These are phyloP conservation scores for Decorospora gaudefroyi DNA, from an alignment of 2,329 filamentous ascomycete genomes.

Conservation along the genomic window DNA sequence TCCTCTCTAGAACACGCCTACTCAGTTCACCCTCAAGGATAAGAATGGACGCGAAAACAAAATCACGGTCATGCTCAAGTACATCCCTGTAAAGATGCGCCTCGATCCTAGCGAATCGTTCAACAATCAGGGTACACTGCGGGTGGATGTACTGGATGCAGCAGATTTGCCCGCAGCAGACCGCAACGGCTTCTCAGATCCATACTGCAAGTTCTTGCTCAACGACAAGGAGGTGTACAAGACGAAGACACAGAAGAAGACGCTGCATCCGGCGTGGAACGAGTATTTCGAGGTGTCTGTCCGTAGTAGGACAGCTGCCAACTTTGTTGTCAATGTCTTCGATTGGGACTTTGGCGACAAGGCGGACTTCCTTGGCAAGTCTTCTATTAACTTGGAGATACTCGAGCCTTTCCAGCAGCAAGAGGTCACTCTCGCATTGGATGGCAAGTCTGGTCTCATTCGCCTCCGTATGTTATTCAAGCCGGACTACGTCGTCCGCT, in stretches of 20 bases:
- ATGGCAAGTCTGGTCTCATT: slow-evolving; percentile 86
- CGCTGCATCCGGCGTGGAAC: slow-evolving; percentile 91
- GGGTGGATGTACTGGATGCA: slow-evolving; percentile 90
- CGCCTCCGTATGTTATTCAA: slow-evolving; percentile 88
- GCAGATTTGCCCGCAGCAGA: slow-evolving; percentile 89
- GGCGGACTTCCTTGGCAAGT: slow-evolving; percentile 83
- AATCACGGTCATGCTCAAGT: slow-evolving; percentile 90
- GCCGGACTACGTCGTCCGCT: slow-evolving; percentile 84
- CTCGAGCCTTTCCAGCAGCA: slow-evolving; percentile 84
- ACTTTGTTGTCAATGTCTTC: slow-evolving; percentile 82
- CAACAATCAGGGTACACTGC: slow-evolving; percentile 96
- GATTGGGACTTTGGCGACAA: slow-evolving; percentile 98
- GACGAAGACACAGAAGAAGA: slow-evolving; percentile 96
- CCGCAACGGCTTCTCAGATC: slow-evolving; percentile 94
- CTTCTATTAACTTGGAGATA: slow-evolving; percentile 73
- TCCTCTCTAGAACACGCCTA: slow-evolving; percentile 77
- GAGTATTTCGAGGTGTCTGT: slow-evolving; percentile 88
- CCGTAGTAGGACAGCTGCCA: slow-evolving; percentile 79
- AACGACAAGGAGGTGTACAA: slow-evolving; percentile 92
- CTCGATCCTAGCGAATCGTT: slow-evolving; percentile 95
- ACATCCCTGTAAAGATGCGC: slow-evolving; percentile 90
- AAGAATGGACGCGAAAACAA: slow-evolving; percentile 75
- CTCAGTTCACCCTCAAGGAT: slow-evolving; percentile 76
- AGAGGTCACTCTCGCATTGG: slow-evolving; percentile 74
- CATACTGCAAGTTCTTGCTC: slow-evolving; percentile 92